Base-by-base conservation (phyloP, 371 early-diverging fungal genomes). In the Mortierella sp. region DNA sequence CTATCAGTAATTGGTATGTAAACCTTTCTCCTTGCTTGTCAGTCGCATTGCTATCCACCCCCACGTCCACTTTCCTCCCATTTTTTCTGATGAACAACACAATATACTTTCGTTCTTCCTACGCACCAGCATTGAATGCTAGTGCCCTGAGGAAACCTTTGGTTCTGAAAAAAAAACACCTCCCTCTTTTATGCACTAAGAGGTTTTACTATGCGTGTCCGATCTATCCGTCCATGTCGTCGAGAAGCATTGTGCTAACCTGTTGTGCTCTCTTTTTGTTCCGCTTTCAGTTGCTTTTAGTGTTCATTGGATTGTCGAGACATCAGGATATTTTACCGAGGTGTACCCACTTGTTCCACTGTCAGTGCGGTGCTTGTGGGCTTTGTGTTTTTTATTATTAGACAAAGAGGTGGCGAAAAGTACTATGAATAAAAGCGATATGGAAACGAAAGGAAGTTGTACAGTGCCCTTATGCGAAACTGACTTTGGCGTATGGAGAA, bases 21-120 rank as follows among this genome's bases (percentile, higher is more conserved):
- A 2, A 10, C 24, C 24, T 19, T 40, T 40, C 37, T 24, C 37
- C 5, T n/a, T 2, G 21, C n/a, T 71, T 71, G 67, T 28, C 37
- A 26, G 19, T 37, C 50, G 3, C 48, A 48, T 3, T 61, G 16
- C 31, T 31, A 28, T 34, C 31, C 43, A 4, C 43, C 8, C 19
- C 3, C 61, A 59, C 70, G 16, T 16, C 34, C 37, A 9, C 50
- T 28, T 51, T 64, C 31, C 57, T 57, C 5, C 54, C 24, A 53
- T 54, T 77, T 72, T 72, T 72, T 61, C 46, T 70, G 83, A 83
- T 83, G 83, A 83, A 72, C 72, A 82, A 83, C 73, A 74, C 79
- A 79, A 79, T 61, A 59, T 70, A 83, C 83, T 83, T 83, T 83
- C 83, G 83, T 83, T 83, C 83, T 83, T 83, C 83, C 79, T 79